A percentile compares a stretch with the other conserved stretches of the same genome.
Evolutionary conservation across 2,329 filamentous ascomycete genomes (phyloP).

Genomic region (Sclerotinia subarctica): DNA sequence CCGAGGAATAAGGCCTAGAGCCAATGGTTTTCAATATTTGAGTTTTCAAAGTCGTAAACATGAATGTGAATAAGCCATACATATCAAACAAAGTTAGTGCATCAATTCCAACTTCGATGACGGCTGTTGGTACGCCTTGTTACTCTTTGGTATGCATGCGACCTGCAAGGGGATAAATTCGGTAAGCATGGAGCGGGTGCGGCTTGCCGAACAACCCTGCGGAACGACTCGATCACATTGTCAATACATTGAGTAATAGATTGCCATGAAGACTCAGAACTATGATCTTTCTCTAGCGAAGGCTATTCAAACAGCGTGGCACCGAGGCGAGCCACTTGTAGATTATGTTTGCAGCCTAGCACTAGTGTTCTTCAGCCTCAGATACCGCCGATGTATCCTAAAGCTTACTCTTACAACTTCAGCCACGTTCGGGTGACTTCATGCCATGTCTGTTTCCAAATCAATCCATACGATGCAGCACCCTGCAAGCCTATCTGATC

Average conservation of each 20-base stretch:
- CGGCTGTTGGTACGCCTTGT: background rate
- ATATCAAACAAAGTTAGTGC: background rate
- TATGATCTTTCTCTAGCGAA: background rate
- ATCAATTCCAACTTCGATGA: background rate
- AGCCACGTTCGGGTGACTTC: background rate
- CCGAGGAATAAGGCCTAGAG: background rate
- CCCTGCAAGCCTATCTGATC: background rate
- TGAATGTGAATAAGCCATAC: background rate
- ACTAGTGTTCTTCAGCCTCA: background rate
- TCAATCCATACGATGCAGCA: background rate
- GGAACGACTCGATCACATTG: background rate
- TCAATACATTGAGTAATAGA: background rate
- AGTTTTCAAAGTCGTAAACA: background rate
- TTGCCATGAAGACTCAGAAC: background rate
- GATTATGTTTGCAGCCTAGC: background rate
- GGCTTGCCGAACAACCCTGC: background rate
- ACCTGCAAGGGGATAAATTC: background rate
- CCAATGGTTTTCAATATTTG: background rate
- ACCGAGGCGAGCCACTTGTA: background rate
- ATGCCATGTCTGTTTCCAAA: background rate
- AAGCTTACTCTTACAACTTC: background rate
- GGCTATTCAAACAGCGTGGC: background rate
- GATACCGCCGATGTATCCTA: background rate
- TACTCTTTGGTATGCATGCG: background rate
- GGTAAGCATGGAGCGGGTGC: background rate